Evolutionary conservation across 2,329 filamentous ascomycete genomes (phyloP).

Genomic region (Cercospora citrullina): DNA sequence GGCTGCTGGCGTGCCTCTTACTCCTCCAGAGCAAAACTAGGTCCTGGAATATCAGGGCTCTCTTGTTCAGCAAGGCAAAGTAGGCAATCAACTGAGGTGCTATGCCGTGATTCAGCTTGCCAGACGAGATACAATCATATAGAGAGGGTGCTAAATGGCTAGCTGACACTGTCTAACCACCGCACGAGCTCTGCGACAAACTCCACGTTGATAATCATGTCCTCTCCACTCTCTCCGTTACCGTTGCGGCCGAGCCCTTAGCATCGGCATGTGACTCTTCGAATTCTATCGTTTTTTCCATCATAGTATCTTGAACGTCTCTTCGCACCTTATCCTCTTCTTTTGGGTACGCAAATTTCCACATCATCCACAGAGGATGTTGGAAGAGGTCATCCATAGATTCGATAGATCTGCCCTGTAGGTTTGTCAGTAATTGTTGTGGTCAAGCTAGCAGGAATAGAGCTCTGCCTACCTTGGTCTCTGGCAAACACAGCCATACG

Average conservation of each 20-base stretch:
- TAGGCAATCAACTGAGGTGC: background rate
- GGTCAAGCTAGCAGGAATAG: background rate
- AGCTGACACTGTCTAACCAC: background rate
- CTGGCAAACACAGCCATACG: slow-evolving; percentile 26
- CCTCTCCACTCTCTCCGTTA: background rate
- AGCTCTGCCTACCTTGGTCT: slow-evolving; percentile 4
- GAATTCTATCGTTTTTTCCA: background rate
- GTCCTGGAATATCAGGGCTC: background rate
- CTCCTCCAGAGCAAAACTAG: background rate
- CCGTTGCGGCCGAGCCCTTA: background rate
- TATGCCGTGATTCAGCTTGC: background rate
- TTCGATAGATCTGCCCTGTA: slow-evolving; percentile 27
- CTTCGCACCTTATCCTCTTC: slow-evolving; percentile 27
- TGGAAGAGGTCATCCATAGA: slow-evolving; percentile 29
- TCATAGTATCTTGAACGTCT: slow-evolving; percentile 23
- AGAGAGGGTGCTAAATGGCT: background rate
- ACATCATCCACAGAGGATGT: slow-evolving; percentile 27
- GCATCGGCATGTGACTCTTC: background rate
- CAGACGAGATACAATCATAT: background rate
- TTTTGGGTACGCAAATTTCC: slow-evolving; percentile 25
- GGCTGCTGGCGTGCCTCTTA: background rate
- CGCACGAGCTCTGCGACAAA: background rate
- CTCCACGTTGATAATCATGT: background rate
- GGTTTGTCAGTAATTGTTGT: background rate
- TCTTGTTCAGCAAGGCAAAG: background rate